Conservation (phyloP, 805 yeast species). For the Pichia nanzhaoensis region DNA sequence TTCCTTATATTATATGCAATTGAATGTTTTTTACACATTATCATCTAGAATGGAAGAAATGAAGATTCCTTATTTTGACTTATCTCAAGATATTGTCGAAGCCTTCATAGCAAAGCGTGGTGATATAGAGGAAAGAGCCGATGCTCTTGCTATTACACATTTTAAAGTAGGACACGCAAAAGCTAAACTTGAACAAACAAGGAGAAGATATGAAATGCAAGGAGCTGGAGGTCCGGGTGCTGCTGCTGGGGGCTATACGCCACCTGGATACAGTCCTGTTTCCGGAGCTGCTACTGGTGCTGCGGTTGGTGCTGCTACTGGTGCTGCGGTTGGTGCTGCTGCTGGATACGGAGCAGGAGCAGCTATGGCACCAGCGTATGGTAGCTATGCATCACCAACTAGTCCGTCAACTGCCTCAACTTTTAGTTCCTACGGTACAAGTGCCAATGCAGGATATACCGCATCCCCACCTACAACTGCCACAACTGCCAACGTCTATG, state of each 20-base stretch:
- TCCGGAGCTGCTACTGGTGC: slow-evolving; percentile 26
- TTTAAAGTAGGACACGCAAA: slow-evolving; percentile 87
- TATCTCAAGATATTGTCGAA: slow-evolving; percentile 75
- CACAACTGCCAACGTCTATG: slow-evolving; percentile 13
- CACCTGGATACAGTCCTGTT: slow-evolving; percentile 12
- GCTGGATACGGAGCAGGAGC: slow-evolving; percentile 16
- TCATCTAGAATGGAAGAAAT: slow-evolving; percentile 89
- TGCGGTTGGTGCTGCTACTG: slow-evolving; percentile 27
- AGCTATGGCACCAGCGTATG: slow-evolving; percentile 32
- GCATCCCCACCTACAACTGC: slow-evolving; percentile 22
- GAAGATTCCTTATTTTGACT: slow-evolving; percentile 94
- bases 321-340: slow-evolving; percentile 28
- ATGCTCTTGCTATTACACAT: slow-evolving; percentile 82
- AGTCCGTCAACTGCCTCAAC: slow-evolving; percentile 30
- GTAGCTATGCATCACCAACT: slow-evolving; percentile 17
- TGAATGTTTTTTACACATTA: slow-evolving; percentile 90
- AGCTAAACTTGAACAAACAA: slow-evolving; percentile 75
- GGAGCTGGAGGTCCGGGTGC: slow-evolving; percentile 15
- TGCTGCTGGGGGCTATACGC: slow-evolving; percentile 26
- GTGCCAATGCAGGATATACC: slow-evolving; percentile 9
- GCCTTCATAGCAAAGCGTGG: slow-evolving; percentile 81
- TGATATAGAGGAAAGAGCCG: slow-evolving; percentile 82
- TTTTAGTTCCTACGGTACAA: slow-evolving; percentile 23
- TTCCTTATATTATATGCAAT: slow-evolving; percentile 93
- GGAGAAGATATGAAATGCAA: slow-evolving; percentile 56